Evolutionary conservation across 1,139 yeast species (phyloP), one percentile per base, ranked within the genome.

Genomic region (Suhomyces taliae): DNA sequence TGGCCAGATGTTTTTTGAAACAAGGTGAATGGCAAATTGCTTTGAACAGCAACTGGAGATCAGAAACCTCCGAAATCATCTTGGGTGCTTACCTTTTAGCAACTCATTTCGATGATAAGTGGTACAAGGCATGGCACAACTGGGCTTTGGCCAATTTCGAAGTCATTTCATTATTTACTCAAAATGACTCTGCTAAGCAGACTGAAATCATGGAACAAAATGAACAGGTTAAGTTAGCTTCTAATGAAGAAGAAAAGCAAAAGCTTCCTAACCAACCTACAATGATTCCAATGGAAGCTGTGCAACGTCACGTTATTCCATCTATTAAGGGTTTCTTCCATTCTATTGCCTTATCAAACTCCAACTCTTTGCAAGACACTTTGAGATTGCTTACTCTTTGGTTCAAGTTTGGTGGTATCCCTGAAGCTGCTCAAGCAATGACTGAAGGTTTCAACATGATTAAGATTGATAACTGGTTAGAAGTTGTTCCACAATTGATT

Each of bases 111-210:
- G 98, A 93, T 62, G 78, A 81, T 41, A 80, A 81, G 38, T 95
- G 99, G 97, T 95, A 95, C 62, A 93, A 95, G 60, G 99, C 99
- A 24, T 95, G 99, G 99, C 99, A 95, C 62, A 91, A 90, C 61
- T 95, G 99, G 99, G 99, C 99, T 0, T 72, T 95, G 59, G 97
- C 99, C 0, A 95, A 95, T 65, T 95, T 90, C 64, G 97, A 91
- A 61, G 97, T 91, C 1, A 88, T 93, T 29, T 87, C 97, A 0
- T 75, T 86, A 44, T 74, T 74, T 55, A 78, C 83, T 0, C 48
- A 72, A 50, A 59, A 64, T 57, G 61, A 53, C 39, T 51, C 50
- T 24, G 38, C 43, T 0, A 60, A 60, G 39, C 65, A 60, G 33
- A 48, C 55, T 12, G 72, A 58, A 38, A 58, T 54, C 26, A 59